These are phyloP conservation scores for Picea glauca DNA, from an alignment of 75 land plant species.

Conservation along the genomic window DNA sequence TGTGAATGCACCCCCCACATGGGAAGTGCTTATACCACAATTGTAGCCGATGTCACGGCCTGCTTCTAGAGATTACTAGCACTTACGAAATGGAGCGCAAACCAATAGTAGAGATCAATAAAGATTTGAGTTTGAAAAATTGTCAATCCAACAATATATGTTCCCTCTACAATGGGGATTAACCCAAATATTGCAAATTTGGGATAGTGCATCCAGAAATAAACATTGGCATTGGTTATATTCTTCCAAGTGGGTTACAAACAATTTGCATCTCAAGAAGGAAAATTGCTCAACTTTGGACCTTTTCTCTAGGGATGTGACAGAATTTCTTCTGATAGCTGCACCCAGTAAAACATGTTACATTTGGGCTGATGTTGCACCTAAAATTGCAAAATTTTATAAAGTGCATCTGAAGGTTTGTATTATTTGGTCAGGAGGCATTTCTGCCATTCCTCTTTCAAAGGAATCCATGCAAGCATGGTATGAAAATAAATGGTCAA, in stretches of 20 bases:
- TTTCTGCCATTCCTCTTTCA: background rate
- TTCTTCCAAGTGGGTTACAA: conserved; percentile 72
- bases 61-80: too few relatives aligned
- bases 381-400: conserved; percentile 33
- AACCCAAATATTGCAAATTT: conserved; percentile 79
- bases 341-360: conserved; percentile 47
- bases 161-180: conserved; percentile 91
- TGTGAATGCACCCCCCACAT: too few relatives aligned
- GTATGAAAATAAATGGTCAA: background rate
- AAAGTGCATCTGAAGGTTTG: conserved; percentile 39
- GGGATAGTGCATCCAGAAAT: conserved; percentile 70
- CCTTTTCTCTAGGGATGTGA: conserved; percentile 43
- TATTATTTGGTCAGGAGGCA: conserved; percentile 63
- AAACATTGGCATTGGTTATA: conserved; percentile 55
- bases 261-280: conserved; percentile 29
- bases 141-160: conserved; percentile 87
- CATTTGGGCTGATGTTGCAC: conserved; percentile 47
- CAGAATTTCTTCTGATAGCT: conserved; percentile 69
- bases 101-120: conserved; percentile 66
- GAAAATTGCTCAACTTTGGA: conserved; percentile 70
- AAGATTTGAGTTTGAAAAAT: conserved; percentile 79
- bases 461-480: background rate
- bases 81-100: too few relatives aligned
- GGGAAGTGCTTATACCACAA: too few relatives aligned
- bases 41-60: too few relatives aligned